These are phyloP conservation scores for Cornus kousa DNA, from an alignment of 148 eudicot species.

Conservation along the genomic window DNA sequence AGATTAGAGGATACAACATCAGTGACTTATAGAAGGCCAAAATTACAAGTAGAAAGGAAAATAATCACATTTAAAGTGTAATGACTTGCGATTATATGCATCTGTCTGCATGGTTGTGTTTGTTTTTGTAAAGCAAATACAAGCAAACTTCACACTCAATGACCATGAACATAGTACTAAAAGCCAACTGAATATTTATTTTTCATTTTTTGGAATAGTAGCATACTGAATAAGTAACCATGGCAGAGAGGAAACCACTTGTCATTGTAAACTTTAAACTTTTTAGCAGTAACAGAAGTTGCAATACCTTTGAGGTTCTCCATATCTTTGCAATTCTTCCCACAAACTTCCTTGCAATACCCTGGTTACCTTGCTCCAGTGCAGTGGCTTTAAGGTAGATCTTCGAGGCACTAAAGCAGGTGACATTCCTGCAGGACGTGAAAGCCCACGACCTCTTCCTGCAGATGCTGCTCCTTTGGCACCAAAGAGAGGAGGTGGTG, in stretches of 20 bases:
- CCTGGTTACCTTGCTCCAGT: constrained; percentile 98
- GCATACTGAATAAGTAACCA: neutral
- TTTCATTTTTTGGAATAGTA: neutral
- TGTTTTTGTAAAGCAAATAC: neutral
- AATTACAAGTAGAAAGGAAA: neutral
- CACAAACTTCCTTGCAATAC: constrained; percentile 92
- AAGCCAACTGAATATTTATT: constrained; percentile 1
- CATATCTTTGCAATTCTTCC: constrained; percentile 89
- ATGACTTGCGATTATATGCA: neutral
- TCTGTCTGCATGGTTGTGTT: neutral
- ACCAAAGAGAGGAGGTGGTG: constrained; percentile 58
- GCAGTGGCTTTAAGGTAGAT: constrained; percentile 76
- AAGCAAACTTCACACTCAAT: too few relatives aligned
- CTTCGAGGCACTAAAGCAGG: constrained; percentile 47
- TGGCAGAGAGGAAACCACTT: neutral
- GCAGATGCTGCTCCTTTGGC: constrained; percentile 14
- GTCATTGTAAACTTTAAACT: neutral
- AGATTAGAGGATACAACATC: constrained; percentile 30
- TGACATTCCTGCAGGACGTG: constrained; percentile 36
- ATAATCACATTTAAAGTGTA: neutral
- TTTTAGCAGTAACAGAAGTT: constrained; percentile 30
- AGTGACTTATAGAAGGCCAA: constrained; percentile 14
- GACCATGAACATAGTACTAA: neutral
- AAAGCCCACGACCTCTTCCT: constrained; percentile 79
- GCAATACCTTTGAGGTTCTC: constrained; percentile 71